A percentile compares a stretch with the other conserved stretches of the same genome.
phyloP scores from a whole-genome alignment of 2,329 filamentous ascomycete genomes.

The Fusarium sp. region DNA sequence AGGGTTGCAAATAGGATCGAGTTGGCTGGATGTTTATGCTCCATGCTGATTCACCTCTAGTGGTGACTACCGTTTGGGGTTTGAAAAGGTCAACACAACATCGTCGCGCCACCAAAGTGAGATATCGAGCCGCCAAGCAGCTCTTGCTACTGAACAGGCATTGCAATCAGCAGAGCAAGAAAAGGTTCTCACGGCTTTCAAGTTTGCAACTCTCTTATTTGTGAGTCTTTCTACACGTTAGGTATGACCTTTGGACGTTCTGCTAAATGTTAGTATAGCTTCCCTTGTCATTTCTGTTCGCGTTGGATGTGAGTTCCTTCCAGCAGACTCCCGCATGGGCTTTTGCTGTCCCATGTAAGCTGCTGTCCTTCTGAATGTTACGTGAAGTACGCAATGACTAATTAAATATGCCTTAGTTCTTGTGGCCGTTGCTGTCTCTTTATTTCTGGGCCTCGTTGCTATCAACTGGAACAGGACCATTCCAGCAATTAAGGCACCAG shows the following conservation, averaged over 20 bases:
- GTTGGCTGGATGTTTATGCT: slow-evolving; percentile 4
- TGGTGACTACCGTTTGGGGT: neutral
- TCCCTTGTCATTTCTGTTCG: neutral
- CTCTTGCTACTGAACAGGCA: neutral
- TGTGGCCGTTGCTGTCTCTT: too few species aligned
- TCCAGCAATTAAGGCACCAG: too few species aligned
- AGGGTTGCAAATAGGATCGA: slow-evolving; percentile 26
- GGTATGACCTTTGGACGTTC: too few species aligned
- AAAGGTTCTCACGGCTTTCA: neutral
- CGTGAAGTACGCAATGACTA: neutral
- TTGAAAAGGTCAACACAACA: slow-evolving; percentile 16
- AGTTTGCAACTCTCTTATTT: neutral
- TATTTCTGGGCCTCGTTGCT: too few species aligned
- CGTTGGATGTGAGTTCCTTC: neutral
- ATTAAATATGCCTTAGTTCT: too few species aligned
- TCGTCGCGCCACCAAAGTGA: slow-evolving; percentile 28
- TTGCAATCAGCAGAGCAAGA: neutral
- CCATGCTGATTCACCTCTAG: too few species aligned
- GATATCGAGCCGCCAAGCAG: neutral
- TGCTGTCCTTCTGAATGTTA: too few species aligned
- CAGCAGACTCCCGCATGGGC: neutral
- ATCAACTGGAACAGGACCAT: too few species aligned
- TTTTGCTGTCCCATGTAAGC: neutral
- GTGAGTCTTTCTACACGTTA: neutral
- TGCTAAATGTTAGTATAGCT: neutral